Evolutionary conservation across 2,329 filamentous ascomycete species (phyloP).

Genomic region (Ilyonectria mors-panacis): DNA sequence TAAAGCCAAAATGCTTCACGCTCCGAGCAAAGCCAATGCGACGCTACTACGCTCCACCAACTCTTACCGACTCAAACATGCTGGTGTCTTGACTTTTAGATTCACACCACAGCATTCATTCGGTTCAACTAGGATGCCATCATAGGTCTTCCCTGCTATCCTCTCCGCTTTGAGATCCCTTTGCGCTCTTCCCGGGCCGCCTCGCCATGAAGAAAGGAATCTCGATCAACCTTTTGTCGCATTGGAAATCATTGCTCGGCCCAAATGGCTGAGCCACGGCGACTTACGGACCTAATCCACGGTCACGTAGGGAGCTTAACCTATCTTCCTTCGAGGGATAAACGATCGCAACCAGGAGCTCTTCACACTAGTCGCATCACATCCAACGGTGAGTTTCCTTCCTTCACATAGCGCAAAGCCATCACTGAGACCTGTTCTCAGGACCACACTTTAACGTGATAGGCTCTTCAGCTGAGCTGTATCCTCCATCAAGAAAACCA

Average conservation of each 20-base stretch:
- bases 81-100: slow-evolving; percentile 17
- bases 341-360: slow-evolving; percentile 44
- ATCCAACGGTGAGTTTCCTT: slow-evolving; percentile 45
- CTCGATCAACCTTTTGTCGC: slow-evolving; percentile 42
- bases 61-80: slow-evolving; percentile 24
- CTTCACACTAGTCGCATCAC: slow-evolving; percentile 52
- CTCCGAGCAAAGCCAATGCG: slow-evolving; percentile 22
- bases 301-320: slow-evolving; percentile 53
- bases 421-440: slow-evolving; percentile 32
- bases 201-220: slow-evolving; percentile 54
- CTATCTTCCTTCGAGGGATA: slow-evolving; percentile 48
- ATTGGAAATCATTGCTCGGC: slow-evolving; percentile 50
- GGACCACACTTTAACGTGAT: slow-evolving; percentile 52
- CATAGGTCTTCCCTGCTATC: slow-evolving; percentile 30
- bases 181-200: slow-evolving; percentile 37
- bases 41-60: slow-evolving; percentile 13
- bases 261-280: slow-evolving; percentile 57
- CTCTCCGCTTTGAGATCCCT: slow-evolving; percentile 41
- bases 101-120: background rate
- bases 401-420: slow-evolving; percentile 13
- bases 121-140: slow-evolving; percentile 35
- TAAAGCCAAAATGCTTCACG: slow-evolving; percentile 40
- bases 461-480: slow-evolving; percentile 53
- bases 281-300: slow-evolving; percentile 50
- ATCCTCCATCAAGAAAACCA: slow-evolving; percentile 50